phyloP scores from a whole-genome alignment of 1,284 basidiomycete species.

The Peniophora sp. region DNA sequence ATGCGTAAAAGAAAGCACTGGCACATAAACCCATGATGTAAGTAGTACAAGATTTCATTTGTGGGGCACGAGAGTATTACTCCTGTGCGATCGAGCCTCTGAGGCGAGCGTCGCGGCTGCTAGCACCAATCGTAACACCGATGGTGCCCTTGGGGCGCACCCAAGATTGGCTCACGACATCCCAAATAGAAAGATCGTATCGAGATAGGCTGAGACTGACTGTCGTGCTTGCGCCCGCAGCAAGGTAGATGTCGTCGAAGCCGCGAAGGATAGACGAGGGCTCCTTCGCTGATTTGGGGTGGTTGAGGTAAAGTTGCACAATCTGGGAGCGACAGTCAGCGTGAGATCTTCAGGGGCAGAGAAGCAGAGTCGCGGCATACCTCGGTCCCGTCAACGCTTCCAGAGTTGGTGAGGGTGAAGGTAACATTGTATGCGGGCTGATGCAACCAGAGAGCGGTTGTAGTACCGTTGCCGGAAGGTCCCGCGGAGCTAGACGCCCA shows the following conservation, averaged over 20 bases:
- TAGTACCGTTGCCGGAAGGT: background rate
- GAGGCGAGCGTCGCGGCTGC: conserved; percentile 20
- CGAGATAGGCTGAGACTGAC: conserved; percentile 54
- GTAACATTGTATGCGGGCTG: conserved; percentile 21
- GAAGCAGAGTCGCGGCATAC: conserved; percentile 13
- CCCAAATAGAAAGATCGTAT: conserved; percentile 40
- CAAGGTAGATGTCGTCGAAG: conserved; percentile 50
- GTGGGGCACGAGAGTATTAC: too few relatives aligned
- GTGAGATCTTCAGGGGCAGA: background rate
- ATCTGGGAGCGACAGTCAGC: conserved; percentile 25
- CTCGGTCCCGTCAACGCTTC: conserved; percentile 25
- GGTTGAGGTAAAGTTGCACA: conserved; percentile 61
- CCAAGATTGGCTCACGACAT: conserved; percentile 20
- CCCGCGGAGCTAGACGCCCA: conserved; percentile 6
- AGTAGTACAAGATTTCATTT: too few relatives aligned
- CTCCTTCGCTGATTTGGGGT: conserved; percentile 45
- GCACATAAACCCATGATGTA: too few relatives aligned
- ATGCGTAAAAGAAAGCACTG: too few relatives aligned
- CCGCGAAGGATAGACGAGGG: conserved; percentile 60
- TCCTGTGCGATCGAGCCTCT: conserved; percentile 20
- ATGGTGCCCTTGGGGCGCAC: conserved; percentile 16
- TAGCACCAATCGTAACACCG: conserved; percentile 20
- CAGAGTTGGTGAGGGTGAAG: conserved; percentile 28
- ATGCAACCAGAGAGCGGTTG: conserved; percentile 17
- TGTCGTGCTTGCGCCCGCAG: conserved; percentile 34